Evolutionary conservation across 2,329 filamentous ascomycete species (phyloP), one percentile per base, ranked within the genome.

Genomic region (Penicillium hesseltinei): DNA sequence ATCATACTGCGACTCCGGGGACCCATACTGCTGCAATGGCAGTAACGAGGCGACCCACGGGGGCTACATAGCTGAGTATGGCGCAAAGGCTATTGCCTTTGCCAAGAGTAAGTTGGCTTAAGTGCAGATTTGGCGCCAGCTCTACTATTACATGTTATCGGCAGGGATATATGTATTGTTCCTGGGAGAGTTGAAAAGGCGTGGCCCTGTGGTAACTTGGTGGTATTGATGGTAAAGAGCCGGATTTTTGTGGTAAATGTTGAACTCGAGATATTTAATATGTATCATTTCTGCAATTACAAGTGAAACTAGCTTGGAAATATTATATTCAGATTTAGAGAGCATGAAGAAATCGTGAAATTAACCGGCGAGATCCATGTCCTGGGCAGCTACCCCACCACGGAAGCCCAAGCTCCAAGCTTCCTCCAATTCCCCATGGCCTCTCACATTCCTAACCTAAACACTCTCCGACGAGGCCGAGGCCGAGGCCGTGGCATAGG

Each of bases 381-480:
- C 29, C 19, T 11, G 39, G 39, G 39, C 45, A 23, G 49, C 56
- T 56, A 54, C 66, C 62, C 59, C 58, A 59, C 55, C 58, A 54
- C 56, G 35, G 33, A 53, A 53, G 54, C 54, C 51, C 54, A 54
- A 66, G 57, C 59, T 66, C 53, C 56, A 53, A 58, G 53, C 58
- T 58, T 62, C 59, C 51, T 62, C 56, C 43, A 49, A 49, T 48
- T 66, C 58, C 58, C 52, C 58, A 92, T 92, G 89, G 83, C 89
- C 46, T 78, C 86, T 40, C 83, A 87, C 25, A 96, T 96, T 45
- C 91, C 92, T 2, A 93, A 96, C 68, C 82, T 96, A 35, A 84
- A 80, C 66, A 82, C 84, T 78, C 71, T 90, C 70, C 70, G 80
- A 69, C 72, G 81, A 53, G 79, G 81, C 23, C 73, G 79, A 21